Base-by-base conservation (phyloP, 495 filamentous ascomycete species). In the Platismatia glauca region DNA sequence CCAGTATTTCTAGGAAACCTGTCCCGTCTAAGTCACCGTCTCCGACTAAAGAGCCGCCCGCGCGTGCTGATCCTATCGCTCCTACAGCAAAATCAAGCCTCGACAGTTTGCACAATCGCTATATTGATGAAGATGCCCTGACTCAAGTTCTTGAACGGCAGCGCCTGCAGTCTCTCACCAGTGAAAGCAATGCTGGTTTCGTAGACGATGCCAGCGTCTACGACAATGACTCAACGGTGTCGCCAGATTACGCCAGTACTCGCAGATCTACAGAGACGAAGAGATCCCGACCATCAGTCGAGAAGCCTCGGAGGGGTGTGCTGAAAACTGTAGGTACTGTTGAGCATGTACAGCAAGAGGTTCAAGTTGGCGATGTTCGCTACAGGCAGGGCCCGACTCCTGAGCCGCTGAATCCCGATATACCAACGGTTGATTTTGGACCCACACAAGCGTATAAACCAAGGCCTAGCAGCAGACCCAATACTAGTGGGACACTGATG, bases 371-470 rank as follows among this genome's bases (percentile, higher is more conserved):
- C 7, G 85, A 88, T 72, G 76, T 78, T 61, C 81, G 72, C 59
- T 88, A 86, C 60, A 68, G 75, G 34, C 66, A 75, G 22, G 73
- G 76, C 38, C 71, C 70, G 58, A 62, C 52, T 46, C 66, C 58
- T 60, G 66, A 67, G 31, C 71, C 61, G 46, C 57, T 68, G 20
- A 76, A 72, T 61, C 61, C 80, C 27, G 81, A 85, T 55, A 88
- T 95, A 61, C 90, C 91, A 3, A 74, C 76, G 12, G 81, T 97
- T 63, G 88, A 97, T 69, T 97, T 97, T 71, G 93, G 93, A 0
- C 90, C 84, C 22, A 97, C 93, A 3, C 73, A 83, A 71, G 73
- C 76, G 1, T 77, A 86, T 60, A 86, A 88, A 68, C 88, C 88
- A 55, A 80, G 66, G 61, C 50, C 63, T 64, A 57, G 60, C 35